Percentiles rank a stretch among this genome's conserved stretches.
Evolutionary conservation across 208 protist genomes (phyloP).

Genomic region (Acanthamoeba royreba): DNA sequence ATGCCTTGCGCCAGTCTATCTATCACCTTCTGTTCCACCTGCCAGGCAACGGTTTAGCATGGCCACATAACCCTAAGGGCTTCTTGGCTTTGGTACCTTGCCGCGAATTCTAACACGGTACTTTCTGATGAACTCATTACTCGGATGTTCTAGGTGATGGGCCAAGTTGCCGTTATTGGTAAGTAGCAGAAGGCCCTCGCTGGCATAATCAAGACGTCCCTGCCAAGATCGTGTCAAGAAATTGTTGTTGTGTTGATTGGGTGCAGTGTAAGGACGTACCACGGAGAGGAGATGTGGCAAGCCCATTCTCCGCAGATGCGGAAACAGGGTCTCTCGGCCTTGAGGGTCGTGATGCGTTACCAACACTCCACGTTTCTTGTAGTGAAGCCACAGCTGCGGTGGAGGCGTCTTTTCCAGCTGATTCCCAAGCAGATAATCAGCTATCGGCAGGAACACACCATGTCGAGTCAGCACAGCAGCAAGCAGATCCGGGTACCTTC

Average conservation of each 20-base stretch:
- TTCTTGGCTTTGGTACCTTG: background rate
- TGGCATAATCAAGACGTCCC: constrained; percentile 11
- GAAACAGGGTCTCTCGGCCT: background rate
- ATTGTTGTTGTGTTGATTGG: background rate
- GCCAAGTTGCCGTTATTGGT: constrained; percentile 10
- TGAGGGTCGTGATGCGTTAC: constrained; percentile 21
- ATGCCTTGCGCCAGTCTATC: background rate
- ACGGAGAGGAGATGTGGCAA: background rate
- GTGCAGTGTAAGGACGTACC: background rate
- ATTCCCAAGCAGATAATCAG: background rate
- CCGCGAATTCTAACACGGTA: background rate
- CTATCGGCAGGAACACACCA: background rate
- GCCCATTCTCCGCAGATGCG: constrained; percentile 2
- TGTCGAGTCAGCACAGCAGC: background rate
- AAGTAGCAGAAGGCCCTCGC: background rate
- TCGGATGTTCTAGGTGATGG: background rate
- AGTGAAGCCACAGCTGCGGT: constrained; percentile 4
- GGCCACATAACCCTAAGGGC: background rate
- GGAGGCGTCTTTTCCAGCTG: background rate
- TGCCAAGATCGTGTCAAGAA: background rate
- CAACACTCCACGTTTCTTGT: constrained; percentile 3
- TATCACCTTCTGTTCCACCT: background rate
- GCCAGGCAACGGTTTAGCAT: background rate
- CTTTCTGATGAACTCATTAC: background rate
- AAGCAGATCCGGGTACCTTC: background rate